phyloP scores from a whole-genome alignment of 331 rosid genomes.

The Arachis monticola region DNA sequence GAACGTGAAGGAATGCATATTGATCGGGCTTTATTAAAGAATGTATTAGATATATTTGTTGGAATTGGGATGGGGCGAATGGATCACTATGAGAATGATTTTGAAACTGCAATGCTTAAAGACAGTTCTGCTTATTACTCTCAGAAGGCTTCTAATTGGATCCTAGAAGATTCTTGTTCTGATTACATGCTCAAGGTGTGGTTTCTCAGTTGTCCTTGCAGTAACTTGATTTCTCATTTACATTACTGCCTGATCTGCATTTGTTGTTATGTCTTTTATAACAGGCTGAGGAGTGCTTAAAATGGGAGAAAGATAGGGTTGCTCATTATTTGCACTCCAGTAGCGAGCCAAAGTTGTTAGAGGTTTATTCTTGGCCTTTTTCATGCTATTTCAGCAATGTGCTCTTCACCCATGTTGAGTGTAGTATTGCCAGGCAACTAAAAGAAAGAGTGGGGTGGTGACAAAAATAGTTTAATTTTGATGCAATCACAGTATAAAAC shows the following conservation, averaged over 20 bases:
- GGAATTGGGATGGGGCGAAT: conserved; percentile 95
- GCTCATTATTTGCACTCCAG: conserved; percentile 78
- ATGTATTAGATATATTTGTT: conserved; percentile 86
- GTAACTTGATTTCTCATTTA: conserved; percentile 30
- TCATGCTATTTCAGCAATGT: conserved; percentile 19
- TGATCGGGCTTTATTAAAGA: conserved; percentile 82
- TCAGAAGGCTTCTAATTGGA: conserved; percentile 90
- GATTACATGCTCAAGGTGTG: conserved; percentile 86
- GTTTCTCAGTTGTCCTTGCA: conserved; percentile 36
- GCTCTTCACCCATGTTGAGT: conserved; percentile 25
- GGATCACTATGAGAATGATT: conserved; percentile 75
- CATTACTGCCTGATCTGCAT: conserved; percentile 22
- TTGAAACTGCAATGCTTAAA: conserved; percentile 73
- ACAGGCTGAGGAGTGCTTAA: conserved; percentile 92
- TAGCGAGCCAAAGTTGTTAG: conserved; percentile 83
- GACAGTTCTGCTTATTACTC: conserved; percentile 83
- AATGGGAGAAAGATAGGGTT: conserved; percentile 87
- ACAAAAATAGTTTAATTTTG: no score
- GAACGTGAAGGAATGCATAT: conserved; percentile 95
- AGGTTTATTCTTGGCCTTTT: conserved; percentile 59
- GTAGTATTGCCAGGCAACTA: conserved; percentile 34
- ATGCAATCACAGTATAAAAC: no score
- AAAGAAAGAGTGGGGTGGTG: background rate
- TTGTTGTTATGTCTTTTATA: conserved; percentile 13
- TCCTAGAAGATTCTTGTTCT: conserved; percentile 88